Conservation (phyloP, 768 basidiomycete genomes). For the Nidula microcarpa region DNA sequence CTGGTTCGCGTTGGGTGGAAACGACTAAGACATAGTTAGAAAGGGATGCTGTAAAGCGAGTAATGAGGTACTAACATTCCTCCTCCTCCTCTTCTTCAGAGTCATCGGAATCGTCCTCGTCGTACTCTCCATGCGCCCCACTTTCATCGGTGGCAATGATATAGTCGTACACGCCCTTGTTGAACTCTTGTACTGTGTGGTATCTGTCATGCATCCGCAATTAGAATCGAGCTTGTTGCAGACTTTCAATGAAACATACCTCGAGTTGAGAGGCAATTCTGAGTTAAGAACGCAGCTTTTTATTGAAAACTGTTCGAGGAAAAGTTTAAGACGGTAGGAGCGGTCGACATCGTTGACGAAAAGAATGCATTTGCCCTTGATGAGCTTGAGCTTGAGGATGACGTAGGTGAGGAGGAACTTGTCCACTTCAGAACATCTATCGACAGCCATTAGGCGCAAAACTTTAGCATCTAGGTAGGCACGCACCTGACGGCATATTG, state of each 20-base stretch:
- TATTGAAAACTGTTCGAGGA: constrained; percentile 96
- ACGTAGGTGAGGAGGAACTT: constrained; percentile 97
- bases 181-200: constrained; percentile 97
- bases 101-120: constrained; percentile 30
- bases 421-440: constrained; percentile 87
- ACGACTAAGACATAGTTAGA: constrained; percentile 34
- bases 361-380: constrained; percentile 93
- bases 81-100: constrained; percentile 34
- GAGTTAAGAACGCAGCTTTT: constrained; percentile 95
- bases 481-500: constrained; percentile 81
- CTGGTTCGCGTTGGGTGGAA: constrained; percentile 43
- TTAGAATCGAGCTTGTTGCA: background rate
- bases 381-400: constrained; percentile 92
- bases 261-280: constrained; percentile 91
- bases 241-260: constrained; percentile 34
- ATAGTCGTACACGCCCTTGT: constrained; percentile 97
- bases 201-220: constrained; percentile 47
- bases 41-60: background rate
- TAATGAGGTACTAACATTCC: constrained; percentile 22
- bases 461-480: background rate
- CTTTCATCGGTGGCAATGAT: constrained; percentile 97
- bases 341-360: constrained; percentile 97
- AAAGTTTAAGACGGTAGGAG: constrained; percentile 94
- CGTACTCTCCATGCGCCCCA: constrained; percentile 47
- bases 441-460: background rate